Base-by-base conservation (phyloP, 1,139 yeast species). In the Candida frijolesensis region DNA sequence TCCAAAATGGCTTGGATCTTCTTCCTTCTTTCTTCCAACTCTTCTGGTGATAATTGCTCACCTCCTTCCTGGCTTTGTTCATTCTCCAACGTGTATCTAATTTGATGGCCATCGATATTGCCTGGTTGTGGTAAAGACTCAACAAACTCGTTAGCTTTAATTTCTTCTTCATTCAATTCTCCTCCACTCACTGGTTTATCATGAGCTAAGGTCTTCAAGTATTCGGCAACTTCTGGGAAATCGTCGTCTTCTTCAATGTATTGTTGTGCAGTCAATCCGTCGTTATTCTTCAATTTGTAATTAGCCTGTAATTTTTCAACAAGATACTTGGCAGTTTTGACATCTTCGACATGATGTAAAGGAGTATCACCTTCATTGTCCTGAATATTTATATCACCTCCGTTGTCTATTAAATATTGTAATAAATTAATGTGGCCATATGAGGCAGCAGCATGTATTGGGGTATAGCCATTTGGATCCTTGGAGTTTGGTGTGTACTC, bases 301-400 rank as follows among this genome's bases (percentile, higher is more conserved):
- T 89, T 87, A 0, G 94, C 97, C 2, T 79, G 76, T 38, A 84
- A 76, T 49, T 83, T 81, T 59, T 83, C 88, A 1, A 94, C 76
- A 51, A 94, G 70, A 34, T 76, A 62, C 57, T 78, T 80, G 2
- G 96, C 97, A 1, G 84, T 78, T 1, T 66, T 71, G 0, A 80
- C 69, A 51, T 84, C 87, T 64, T 95, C 99, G 27, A 84, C 90
- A 57, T 91, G 96, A 65, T 94, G 98, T 55, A 94, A 74, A 0
- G 99, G 98, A 0, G 98, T 88, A 61, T 94, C 99, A 0, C 99
- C 98, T 59, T 95, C 99, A 32, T 73, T 73, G 60, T 94, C 99
- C 53, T 78, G 84, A 37, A 92, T 72, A 65, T 94, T 90, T 29
- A 90, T 80, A 63, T 94, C 84, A 4, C 97, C 99, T 2, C 89